phyloP scores from a whole-genome alignment of 75 land plant genomes.

The Selaginella tamariscina region DNA sequence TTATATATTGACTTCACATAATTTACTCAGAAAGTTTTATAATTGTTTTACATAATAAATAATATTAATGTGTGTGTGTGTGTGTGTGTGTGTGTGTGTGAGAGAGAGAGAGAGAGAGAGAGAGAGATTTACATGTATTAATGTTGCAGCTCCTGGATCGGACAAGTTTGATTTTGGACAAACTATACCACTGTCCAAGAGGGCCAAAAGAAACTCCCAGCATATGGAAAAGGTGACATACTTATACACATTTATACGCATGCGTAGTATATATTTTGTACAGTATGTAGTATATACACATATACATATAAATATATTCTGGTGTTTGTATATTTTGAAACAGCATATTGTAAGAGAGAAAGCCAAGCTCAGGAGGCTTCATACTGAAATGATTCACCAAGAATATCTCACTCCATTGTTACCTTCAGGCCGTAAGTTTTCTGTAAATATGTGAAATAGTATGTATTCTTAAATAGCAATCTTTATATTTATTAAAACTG shows the following conservation, averaged over 20 bases:
- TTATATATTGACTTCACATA: no score
- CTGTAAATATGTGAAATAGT: neutral
- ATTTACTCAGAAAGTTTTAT: no score
- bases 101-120: no score
- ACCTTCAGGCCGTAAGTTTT: neutral
- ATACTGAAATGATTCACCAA: neutral
- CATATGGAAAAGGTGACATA: neutral
- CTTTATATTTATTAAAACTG: neutral
- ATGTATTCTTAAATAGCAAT: neutral
- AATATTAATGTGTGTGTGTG: no score
- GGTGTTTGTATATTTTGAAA: neutral
- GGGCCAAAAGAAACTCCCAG: neutral
- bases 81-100: no score
- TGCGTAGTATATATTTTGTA: no score
- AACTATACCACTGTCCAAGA: neutral
- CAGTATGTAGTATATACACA: no score
- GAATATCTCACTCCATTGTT: conserved; percentile 3
- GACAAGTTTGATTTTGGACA: conserved; percentile 11
- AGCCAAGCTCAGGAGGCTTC: neutral
- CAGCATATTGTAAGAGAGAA: neutral
- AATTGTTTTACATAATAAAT: no score
- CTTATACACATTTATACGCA: no score
- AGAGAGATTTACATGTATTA: no score
- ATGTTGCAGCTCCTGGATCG: conserved; percentile 5
- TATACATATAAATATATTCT: no score